phyloP scores from a whole-genome alignment of 1,284 basidiomycete genomes.

The Coniferiporia weirii region DNA sequence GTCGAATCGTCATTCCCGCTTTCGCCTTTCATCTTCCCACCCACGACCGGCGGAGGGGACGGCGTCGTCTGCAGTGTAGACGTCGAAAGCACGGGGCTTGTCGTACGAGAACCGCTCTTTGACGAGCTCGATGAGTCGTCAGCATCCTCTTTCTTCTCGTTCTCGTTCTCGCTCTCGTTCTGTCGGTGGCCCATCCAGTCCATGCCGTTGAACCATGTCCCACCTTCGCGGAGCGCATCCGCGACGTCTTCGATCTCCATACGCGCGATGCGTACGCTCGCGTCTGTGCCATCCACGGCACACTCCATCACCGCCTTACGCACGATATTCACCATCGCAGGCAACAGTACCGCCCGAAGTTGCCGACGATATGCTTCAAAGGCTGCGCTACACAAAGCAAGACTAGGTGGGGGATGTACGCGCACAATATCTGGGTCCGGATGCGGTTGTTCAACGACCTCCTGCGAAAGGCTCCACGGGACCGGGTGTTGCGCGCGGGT shows the following conservation, averaged over 20 bases:
- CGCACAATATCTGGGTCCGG: slow-evolving; percentile 42
- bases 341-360: slow-evolving; percentile 50
- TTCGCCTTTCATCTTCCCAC: slow-evolving; percentile 22
- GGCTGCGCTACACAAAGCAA: slow-evolving; percentile 50
- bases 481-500: slow-evolving; percentile 59
- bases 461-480: slow-evolving; percentile 46
- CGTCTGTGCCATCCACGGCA: slow-evolving; percentile 35
- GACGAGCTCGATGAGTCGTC: slow-evolving; percentile 45
- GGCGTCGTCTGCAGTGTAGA: slow-evolving; percentile 70
- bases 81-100: slow-evolving; percentile 71
- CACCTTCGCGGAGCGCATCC: slow-evolving; percentile 48
- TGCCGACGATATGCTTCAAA: slow-evolving; percentile 51
- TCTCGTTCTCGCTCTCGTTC: slow-evolving; percentile 20
- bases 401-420: slow-evolving; percentile 50
- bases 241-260: slow-evolving; percentile 61
- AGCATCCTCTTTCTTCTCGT: slow-evolving; percentile 27
- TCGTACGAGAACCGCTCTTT: slow-evolving; percentile 48
- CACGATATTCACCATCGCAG: slow-evolving; percentile 63
- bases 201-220: slow-evolving; percentile 61
- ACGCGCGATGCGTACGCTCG: slow-evolving; percentile 41
- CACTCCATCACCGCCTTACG: slow-evolving; percentile 58
- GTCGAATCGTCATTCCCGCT: slow-evolving; percentile 30
- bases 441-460: slow-evolving; percentile 33
- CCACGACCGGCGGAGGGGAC: slow-evolving; percentile 53
- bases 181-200: slow-evolving; percentile 42